Evolutionary conservation across 495 filamentous ascomycete species (phyloP), one percentile per base, ranked within the genome.

Genomic region (Aspergillus incahuasiensis): DNA sequence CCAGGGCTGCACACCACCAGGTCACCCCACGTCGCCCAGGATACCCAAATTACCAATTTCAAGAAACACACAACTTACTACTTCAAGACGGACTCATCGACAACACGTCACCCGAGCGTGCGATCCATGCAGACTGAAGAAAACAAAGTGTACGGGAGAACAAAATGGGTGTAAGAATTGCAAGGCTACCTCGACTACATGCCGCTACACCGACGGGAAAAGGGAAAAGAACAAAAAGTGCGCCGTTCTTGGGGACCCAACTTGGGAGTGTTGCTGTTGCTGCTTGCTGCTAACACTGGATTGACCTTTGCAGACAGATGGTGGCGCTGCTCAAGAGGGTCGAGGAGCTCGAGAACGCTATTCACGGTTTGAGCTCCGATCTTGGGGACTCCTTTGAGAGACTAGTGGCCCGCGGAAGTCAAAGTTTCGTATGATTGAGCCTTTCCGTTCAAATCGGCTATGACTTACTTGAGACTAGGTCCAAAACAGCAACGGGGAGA

Each of bases 111-210:
- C 68, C 51, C 73, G 74, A 53, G 75, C 76, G 24, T 80, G 77
- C 59, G 75, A 80, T 54, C 69, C 69, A 9, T 80, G 77, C 55
- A 66, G 74, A 35, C 69, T 73, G 48, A 72, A 74, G 42, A 85
- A 85, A 62, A 79, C 80, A 41, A 85, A 82, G 62, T 84, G 82
- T 59, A 78, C 77, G 32, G 82, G 81, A 19, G 78, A 75, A 16
- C 73, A 74, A 55, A 79, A 79, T 44, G 72, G 67, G 4, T 86
- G 83, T 52, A 69, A 75, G 34, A 80, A 83, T 53, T 86, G 83
- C 55, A 61, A 69, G 40, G 76, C 80, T 42, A 75, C 75, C 28
- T 72, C 72, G 16, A 67, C 77, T 18, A 64, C 66, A 12, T 86
- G 83, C 57, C 71, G 66, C 48, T 85, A 84, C 63, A 77, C 72